phyloP scores from a whole-genome alignment of 2,329 filamentous ascomycete species.

The Fusarium sp. region DNA sequence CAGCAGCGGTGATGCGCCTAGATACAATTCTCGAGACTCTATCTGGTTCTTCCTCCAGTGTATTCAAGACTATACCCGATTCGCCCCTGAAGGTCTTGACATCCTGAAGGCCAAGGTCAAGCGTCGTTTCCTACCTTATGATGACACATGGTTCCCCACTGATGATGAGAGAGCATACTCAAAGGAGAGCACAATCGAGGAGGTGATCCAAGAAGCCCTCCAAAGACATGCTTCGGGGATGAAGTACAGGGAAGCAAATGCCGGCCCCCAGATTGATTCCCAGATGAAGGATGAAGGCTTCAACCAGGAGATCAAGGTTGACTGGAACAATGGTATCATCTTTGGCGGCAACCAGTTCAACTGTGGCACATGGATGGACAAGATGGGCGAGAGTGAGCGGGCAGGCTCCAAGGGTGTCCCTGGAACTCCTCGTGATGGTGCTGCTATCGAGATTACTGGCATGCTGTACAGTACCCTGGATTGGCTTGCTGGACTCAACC shows the following conservation, averaged over 20 bases:
- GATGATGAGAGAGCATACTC: slow-evolving; percentile 90
- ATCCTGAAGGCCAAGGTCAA: slow-evolving; percentile 83
- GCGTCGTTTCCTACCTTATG: slow-evolving; percentile 91
- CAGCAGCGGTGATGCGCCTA: slow-evolving; percentile 83
- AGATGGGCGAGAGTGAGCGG: slow-evolving; percentile 98
- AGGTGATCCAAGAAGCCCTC: slow-evolving; percentile 92
- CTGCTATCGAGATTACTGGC: slow-evolving; percentile 94
- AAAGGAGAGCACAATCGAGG: slow-evolving; percentile 82
- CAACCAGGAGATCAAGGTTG: slow-evolving; percentile 89
- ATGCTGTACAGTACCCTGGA: slow-evolving; percentile 88
- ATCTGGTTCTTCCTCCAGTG: slow-evolving; percentile 98
- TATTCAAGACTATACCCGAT: slow-evolving; percentile 90
- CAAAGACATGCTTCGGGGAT: slow-evolving; percentile 92
- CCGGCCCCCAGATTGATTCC: slow-evolving; percentile 85
- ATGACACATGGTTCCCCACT: slow-evolving; percentile 92
- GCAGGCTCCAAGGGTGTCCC: slow-evolving; percentile 94
- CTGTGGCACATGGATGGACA: slow-evolving; percentile 99
- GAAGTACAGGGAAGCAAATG: slow-evolving; percentile 94
- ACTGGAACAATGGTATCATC: slow-evolving; percentile 90
- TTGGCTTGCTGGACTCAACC: slow-evolving; percentile 80
- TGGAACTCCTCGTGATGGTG: slow-evolving; percentile 95
- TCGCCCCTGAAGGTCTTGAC: slow-evolving; percentile 80
- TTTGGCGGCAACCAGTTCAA: slow-evolving; percentile 95
- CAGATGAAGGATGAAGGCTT: slow-evolving; percentile 96
- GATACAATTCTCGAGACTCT: slow-evolving; percentile 96